Percentiles rank a stretch among this genome's conserved stretches.
Evolutionary conservation across 2,329 filamentous ascomycete species (phyloP).

Genomic region (Nothomitra cinnamomea): DNA sequence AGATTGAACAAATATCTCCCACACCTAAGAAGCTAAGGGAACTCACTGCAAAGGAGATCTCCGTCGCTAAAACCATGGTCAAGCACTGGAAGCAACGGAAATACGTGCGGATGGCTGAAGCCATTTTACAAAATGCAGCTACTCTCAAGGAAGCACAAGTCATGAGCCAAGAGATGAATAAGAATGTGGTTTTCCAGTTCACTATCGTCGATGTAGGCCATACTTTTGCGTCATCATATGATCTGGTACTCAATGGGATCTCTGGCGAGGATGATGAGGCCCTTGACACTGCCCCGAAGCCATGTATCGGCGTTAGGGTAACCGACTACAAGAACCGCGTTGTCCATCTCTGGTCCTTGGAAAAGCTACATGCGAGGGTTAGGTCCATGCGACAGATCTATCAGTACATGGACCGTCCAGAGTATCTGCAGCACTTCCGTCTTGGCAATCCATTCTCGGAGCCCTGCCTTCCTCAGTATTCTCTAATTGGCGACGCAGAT

Average conservation of each 20-base stretch:
- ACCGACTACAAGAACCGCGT: slow-evolving; percentile 79
- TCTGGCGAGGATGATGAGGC: slow-evolving; percentile 71
- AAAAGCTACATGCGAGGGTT: slow-evolving; percentile 77
- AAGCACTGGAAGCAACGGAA: slow-evolving; percentile 67
- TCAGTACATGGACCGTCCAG: slow-evolving; percentile 87
- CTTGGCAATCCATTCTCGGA: slow-evolving; percentile 89
- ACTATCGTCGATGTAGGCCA: slow-evolving; percentile 81
- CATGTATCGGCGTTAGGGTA: slow-evolving; percentile 77
- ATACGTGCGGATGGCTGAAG: slow-evolving; percentile 88
- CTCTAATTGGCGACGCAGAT: slow-evolving; percentile 80
- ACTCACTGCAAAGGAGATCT: slow-evolving; percentile 46
- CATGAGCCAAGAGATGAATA: slow-evolving; percentile 92
- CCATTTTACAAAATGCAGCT: slow-evolving; percentile 72
- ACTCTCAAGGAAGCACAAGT: slow-evolving; percentile 90
- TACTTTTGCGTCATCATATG: slow-evolving; percentile 80
- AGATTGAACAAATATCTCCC: slow-evolving; percentile 55
- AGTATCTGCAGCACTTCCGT: slow-evolving; percentile 84
- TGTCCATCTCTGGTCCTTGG: slow-evolving; percentile 83
- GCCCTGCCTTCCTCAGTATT: slow-evolving; percentile 79
- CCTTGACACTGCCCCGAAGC: slow-evolving; percentile 67
- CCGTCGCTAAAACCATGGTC: slow-evolving; percentile 47
- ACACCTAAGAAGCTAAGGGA: slow-evolving; percentile 33
- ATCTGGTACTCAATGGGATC: slow-evolving; percentile 85
- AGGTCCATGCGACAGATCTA: slow-evolving; percentile 92
- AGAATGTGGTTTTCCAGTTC: slow-evolving; percentile 88